phyloP scores from a whole-genome alignment of 2,329 filamentous ascomycete genomes.

The Tolypocladium endophyticum region DNA sequence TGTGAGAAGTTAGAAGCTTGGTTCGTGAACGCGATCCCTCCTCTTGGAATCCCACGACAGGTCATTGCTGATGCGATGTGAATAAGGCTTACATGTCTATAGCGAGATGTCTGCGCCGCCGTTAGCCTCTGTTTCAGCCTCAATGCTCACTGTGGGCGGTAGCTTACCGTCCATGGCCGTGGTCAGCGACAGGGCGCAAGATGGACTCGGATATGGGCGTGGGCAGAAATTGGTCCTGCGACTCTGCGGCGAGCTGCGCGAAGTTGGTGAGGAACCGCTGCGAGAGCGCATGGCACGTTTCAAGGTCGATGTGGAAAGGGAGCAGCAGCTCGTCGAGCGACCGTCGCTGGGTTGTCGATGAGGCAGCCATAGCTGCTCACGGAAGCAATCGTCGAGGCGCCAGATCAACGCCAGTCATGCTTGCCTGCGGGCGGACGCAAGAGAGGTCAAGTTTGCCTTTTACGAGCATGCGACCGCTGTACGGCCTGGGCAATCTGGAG shows the following conservation, averaged over 20 bases:
- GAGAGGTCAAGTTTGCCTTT: not conserved
- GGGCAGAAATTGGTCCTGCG: constrained; percentile 44
- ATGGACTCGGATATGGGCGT: constrained; percentile 53
- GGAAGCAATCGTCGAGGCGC: not conserved
- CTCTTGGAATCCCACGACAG: not conserved
- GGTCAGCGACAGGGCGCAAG: constrained; percentile 33
- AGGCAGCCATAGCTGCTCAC: constrained; percentile 11
- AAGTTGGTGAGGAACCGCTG: constrained; percentile 37
- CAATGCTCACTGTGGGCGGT: not conserved
- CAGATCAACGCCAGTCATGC: not conserved
- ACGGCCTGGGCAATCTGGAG: not conserved
- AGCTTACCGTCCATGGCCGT: constrained; percentile 38
- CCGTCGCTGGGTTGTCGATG: not conserved
- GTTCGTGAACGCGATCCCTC: not conserved
- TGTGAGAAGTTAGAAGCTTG: constrained; percentile 16
- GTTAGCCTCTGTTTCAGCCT: constrained; percentile 3
- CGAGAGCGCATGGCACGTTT: constrained; percentile 35
- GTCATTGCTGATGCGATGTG: not conserved
- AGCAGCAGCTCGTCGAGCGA: constrained; percentile 34
- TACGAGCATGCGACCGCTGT: not conserved
- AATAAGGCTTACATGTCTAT: constrained; percentile 50
- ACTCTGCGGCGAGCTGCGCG: constrained; percentile 37
- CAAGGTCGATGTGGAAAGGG: constrained; percentile 37
- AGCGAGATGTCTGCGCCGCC: constrained; percentile 39
- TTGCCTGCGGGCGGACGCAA: not conserved